phyloP scores from a whole-genome alignment of 371 early-diverging fungal species.

The Rhizopus delemar region DNA sequence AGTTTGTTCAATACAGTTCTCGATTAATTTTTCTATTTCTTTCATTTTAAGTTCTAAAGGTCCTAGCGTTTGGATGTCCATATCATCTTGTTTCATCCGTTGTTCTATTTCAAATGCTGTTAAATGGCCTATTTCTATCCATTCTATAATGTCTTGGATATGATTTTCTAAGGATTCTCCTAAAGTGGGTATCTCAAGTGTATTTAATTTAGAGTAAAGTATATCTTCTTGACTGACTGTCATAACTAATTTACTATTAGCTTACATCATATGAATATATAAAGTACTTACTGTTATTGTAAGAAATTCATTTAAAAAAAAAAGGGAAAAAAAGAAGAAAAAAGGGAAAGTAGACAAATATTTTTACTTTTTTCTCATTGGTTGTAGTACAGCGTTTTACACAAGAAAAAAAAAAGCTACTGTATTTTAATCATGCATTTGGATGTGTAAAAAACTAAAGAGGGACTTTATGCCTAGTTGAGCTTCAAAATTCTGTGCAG shows the following conservation, averaged over 20 bases:
- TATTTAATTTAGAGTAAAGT: background rate
- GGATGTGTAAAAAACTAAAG: too few species aligned
- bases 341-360: too few species aligned
- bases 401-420: too few species aligned
- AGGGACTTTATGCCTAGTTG: too few species aligned
- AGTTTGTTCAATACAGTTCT: too few species aligned
- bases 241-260: background rate
- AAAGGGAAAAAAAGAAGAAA: too few species aligned
- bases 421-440: too few species aligned
- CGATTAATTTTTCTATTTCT: too few species aligned
- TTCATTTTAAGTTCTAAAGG: conserved; percentile 17
- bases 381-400: too few species aligned
- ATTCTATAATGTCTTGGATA: conserved; percentile 26
- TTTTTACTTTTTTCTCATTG: too few species aligned
- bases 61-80: conserved; percentile 13
- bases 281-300: background rate
- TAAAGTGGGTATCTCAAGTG: background rate
- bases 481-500: too few species aligned
- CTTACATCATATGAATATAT: background rate
- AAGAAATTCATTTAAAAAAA: too few species aligned
- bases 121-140: conserved; percentile 45
- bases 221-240: conserved; percentile 1
- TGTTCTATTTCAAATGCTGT: conserved; percentile 43
- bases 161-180: conserved; percentile 20
- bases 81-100: conserved; percentile 29